A percentile compares a stretch with the other conserved stretches of the same genome.
Conservation (phyloP, 2,329 filamentous ascomycete genomes). For the Zymoseptoria brevis region DNA sequence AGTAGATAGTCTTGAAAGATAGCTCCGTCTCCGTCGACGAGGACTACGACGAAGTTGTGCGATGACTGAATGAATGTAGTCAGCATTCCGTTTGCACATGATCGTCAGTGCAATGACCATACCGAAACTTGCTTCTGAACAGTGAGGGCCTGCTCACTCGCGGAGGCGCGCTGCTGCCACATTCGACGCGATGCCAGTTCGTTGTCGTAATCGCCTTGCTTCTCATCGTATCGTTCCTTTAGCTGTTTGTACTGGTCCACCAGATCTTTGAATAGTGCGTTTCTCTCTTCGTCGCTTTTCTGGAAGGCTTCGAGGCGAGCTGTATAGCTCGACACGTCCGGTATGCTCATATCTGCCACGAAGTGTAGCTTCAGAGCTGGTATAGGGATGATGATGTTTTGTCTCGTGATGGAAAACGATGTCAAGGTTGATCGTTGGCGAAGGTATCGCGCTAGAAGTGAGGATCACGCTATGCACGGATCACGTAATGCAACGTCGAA, state of each 20-base stretch:
- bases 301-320: constrained; percentile 27
- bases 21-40: constrained; percentile 45
- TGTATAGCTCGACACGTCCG: constrained; percentile 8
- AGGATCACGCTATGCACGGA: too few relatives aligned
- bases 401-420: neutral
- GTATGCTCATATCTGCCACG: neutral
- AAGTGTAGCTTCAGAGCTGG: neutral
- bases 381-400: neutral
- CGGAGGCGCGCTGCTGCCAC: constrained; percentile 26
- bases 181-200: constrained; percentile 30
- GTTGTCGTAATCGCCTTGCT: constrained; percentile 30
- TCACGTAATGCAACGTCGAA: too few relatives aligned
- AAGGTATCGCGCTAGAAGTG: neutral
- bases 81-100: neutral
- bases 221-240: constrained; percentile 27
- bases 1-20: constrained; percentile 39
- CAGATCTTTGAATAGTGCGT: constrained; percentile 26
- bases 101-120: neutral
- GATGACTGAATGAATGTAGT: constrained; percentile 14
- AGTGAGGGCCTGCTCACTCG: constrained; percentile 16
- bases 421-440: neutral
- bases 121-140: constrained; percentile 22
- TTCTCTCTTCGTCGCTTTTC: constrained; percentile 25
- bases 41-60: constrained; percentile 38
- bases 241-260: constrained; percentile 27